Evolutionary conservation across 345 rosid genomes (phyloP).

Genomic region (Kandelia obovata): DNA sequence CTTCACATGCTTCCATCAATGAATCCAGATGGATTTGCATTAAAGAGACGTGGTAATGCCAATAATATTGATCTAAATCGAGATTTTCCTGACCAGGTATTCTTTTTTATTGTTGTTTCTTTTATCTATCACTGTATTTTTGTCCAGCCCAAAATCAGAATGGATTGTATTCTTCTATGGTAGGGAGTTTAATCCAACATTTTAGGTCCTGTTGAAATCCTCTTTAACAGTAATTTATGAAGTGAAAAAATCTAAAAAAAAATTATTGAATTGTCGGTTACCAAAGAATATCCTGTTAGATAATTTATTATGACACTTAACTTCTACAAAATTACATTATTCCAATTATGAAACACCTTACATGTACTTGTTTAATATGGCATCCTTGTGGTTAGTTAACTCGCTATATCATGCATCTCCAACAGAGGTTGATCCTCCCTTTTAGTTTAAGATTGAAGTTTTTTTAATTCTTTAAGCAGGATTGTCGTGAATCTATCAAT

Average conservation of each 20-base stretch:
- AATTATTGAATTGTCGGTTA: not conserved
- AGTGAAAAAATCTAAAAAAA: not conserved
- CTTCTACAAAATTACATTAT: too few species aligned
- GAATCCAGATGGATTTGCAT: slow-evolving; percentile 93
- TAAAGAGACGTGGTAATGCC: slow-evolving; percentile 74
- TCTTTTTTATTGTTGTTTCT: slow-evolving; percentile 14
- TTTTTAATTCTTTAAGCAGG: not conserved
- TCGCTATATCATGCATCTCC: not conserved
- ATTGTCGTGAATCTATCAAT: not conserved
- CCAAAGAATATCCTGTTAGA: not conserved
- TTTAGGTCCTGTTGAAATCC: not conserved
- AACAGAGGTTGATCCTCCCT: not conserved
- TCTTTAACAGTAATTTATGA: not conserved
- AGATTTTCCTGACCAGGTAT: slow-evolving; percentile 98
- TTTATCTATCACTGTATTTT: not conserved
- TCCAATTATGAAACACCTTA: too few species aligned
- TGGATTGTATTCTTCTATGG: not conserved
- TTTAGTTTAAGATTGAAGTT: not conserved
- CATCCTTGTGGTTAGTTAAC: too few species aligned
- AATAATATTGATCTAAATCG: slow-evolving; percentile 85
- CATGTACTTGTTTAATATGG: too few species aligned
- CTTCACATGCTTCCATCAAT: slow-evolving; percentile 90
- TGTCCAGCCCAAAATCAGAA: not conserved
- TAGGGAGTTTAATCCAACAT: not conserved
- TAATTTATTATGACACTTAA: not conserved